Evolutionary conservation across 148 eudicot species (phyloP).

Genomic region (Nepenthes mirabilis): DNA sequence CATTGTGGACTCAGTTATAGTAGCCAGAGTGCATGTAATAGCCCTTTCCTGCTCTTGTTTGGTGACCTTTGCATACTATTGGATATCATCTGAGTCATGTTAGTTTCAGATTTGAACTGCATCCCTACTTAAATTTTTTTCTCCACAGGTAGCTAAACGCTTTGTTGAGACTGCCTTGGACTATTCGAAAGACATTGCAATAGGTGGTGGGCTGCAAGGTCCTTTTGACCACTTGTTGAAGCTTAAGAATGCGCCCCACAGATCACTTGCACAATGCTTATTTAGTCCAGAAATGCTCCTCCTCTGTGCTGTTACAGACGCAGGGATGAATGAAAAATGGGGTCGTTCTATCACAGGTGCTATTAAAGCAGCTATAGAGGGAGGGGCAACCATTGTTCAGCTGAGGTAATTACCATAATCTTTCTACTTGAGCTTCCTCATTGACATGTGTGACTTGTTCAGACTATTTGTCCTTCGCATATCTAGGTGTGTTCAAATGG

Average conservation of each 20-base stretch:
- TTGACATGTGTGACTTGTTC: background rate
- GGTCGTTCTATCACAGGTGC: conserved; percentile 73
- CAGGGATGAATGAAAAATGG: conserved; percentile 88
- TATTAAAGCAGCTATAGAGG: conserved; percentile 76
- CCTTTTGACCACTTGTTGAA: conserved; percentile 79
- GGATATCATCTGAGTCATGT: too few species aligned
- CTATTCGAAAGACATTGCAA: conserved; percentile 62
- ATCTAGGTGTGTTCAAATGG: too few species aligned
- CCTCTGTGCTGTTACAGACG: conserved; percentile 93
- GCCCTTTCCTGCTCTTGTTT: too few species aligned
- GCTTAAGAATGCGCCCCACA: conserved; percentile 35
- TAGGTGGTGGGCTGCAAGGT: conserved; percentile 77
- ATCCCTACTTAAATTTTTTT: background rate
- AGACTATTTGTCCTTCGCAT: too few species aligned
- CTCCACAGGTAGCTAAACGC: conserved; percentile 63
- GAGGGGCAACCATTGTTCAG: conserved; percentile 89
- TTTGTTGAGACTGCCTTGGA: conserved; percentile 66
- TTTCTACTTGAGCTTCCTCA: background rate
- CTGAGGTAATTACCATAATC: conserved; percentile 39
- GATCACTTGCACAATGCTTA: conserved; percentile 15
- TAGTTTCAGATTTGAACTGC: background rate
- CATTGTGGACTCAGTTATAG: background rate
- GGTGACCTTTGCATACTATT: too few species aligned
- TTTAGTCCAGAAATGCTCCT: conserved; percentile 60
- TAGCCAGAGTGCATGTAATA: background rate